Conservation (phyloP, 148 eudicot genomes). For the Suaeda aralocaspica region DNA sequence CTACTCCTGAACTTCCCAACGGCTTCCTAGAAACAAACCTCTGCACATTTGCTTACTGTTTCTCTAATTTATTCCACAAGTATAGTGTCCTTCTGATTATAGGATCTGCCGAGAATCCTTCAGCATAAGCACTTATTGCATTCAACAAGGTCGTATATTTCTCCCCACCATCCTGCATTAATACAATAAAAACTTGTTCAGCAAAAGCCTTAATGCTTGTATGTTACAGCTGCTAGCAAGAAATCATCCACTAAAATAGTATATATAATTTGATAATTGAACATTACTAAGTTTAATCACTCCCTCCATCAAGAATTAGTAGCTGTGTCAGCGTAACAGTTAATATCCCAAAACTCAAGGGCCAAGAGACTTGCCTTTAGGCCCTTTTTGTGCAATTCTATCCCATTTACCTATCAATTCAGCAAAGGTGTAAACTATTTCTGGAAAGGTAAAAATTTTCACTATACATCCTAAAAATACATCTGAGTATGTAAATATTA, state of each 20-base stretch:
- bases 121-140: conserved; percentile 93
- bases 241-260: background rate
- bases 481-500: background rate
- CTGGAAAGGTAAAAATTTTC: too few relatives aligned
- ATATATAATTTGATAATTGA: too few relatives aligned
- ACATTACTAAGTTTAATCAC: too few relatives aligned
- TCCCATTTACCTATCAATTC: background rate
- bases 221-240: background rate
- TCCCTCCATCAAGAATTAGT: too few relatives aligned
- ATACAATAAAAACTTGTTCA: conserved; percentile 1
- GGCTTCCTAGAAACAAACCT: background rate
- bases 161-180: conserved; percentile 77
- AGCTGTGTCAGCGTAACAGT: background rate
- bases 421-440: background rate
- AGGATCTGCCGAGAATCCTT: conserved; percentile 90
- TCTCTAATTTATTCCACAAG: conserved; percentile 83
- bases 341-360: background rate
- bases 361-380: too few relatives aligned
- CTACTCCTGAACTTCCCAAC: conserved; percentile 1
- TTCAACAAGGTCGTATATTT: conserved; percentile 75
- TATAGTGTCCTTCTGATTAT: conserved; percentile 65
- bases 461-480: background rate
- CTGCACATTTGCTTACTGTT: conserved; percentile 4
- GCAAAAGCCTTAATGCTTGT: background rate
- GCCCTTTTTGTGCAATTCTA: background rate